Evolutionary conservation across 192 early-diverging fungal species (phyloP).

Genomic region (Irineochytrium annulatum): DNA sequence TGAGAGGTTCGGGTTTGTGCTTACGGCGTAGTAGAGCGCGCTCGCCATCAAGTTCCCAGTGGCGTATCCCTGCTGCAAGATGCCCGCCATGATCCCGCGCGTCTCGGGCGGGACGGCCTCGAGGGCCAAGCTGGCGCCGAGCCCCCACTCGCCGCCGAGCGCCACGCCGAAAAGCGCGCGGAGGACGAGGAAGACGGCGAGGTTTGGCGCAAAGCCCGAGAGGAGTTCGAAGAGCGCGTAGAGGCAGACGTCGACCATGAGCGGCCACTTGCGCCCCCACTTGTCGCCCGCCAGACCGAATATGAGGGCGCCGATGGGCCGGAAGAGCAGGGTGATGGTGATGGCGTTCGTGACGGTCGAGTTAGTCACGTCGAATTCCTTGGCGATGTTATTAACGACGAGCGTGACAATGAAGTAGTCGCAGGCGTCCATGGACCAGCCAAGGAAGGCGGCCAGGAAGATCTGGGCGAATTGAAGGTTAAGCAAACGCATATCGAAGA

Average conservation of each 20-base stretch:
- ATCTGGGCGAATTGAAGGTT: constrained; percentile 1
- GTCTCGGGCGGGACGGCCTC: constrained; percentile 63
- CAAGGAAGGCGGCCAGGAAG: constrained; percentile 48
- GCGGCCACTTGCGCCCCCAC: constrained; percentile 63
- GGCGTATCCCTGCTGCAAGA: constrained; percentile 71
- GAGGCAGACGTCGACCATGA: constrained; percentile 62
- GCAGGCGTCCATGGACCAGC: constrained; percentile 70
- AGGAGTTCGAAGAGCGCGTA: constrained; percentile 60
- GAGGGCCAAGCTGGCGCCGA: constrained; percentile 68
- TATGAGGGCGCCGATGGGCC: constrained; percentile 67
- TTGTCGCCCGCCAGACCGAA: constrained; percentile 68
- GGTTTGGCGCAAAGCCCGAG: constrained; percentile 61
- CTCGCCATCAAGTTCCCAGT: constrained; percentile 64
- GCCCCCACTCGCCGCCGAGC: constrained; percentile 74
- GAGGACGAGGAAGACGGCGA: constrained; percentile 57
- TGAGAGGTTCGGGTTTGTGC: constrained; percentile 44
- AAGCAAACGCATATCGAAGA: neutral
- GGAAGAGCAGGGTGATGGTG: constrained; percentile 64
- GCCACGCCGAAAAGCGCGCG: constrained; percentile 61
- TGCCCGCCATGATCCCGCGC: constrained; percentile 71
- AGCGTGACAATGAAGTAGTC: constrained; percentile 67
- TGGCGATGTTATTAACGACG: constrained; percentile 52
- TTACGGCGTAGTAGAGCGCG: constrained; percentile 52
- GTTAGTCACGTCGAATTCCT: constrained; percentile 48
- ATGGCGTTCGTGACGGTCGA: constrained; percentile 60